Base-by-base conservation (phyloP, 495 filamentous ascomycete genomes). In the Pseudomonodictys pantanalensis region DNA sequence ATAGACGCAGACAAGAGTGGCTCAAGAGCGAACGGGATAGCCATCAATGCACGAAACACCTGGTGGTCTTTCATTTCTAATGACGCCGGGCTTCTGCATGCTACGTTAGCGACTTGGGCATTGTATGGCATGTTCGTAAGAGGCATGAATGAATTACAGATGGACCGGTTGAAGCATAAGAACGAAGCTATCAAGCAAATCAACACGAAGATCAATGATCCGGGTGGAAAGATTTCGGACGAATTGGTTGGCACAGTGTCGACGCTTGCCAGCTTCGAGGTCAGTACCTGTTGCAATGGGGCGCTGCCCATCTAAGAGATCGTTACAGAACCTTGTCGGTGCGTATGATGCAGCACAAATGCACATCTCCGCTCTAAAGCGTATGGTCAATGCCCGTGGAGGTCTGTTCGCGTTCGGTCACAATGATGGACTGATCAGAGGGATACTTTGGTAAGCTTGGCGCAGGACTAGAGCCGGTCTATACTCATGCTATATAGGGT, bases 41-140 rank as follows among this genome's bases (percentile, higher is more conserved):
- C 62, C 18, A 50, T 56, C 8, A 65, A 65, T 50, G 56, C 56
- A 8, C 42, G 43, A 3, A 65, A 65, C 20, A 60, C 62, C 11
- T 65, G 62, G 62, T 65, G 62, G 62, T n/a, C 49, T 11, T 60
- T 65, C 38, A 60, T 65, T 6, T 65, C 62, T 9, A 42, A 54
- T 3, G 62, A 65, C 15, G 62, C 62, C 0, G 56, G 56, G 8
- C 18, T 65, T 10, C 52, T 66, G 15, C 63, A 66, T 39, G 50
- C 63, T 6, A 61, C 57, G 5, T 30, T 66, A 9, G 56, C 57
- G 18, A 61, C 63, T 15, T 59, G 58, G 51, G 63, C 63, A 8
- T 29, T 66, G 10, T 66, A 66, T 35, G 47, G 52, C 29, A 49
- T 54, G 28, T 28, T 60, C 22, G 52, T 33, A 11, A 46, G 26